phyloP scores from a whole-genome alignment of 306 rosid species.

The Acacia crassicarpa region DNA sequence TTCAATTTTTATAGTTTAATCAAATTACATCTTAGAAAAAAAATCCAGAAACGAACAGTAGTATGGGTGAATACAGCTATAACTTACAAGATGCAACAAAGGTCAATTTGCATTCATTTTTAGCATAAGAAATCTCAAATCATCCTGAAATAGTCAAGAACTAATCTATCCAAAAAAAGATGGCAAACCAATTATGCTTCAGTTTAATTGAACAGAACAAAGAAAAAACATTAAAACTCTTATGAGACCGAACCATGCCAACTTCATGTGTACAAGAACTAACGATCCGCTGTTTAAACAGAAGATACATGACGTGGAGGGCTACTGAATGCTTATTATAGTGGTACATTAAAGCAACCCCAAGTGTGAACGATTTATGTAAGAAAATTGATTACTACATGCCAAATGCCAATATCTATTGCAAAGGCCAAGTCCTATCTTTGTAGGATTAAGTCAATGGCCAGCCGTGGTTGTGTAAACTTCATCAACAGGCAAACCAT shows the following conservation, averaged over 20 bases:
- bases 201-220: background rate
- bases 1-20: background rate
- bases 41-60: slow-evolving; percentile 6
- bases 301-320: background rate
- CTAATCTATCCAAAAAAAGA: background rate
- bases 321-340: background rate
- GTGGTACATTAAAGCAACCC: background rate
- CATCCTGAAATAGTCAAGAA: background rate
- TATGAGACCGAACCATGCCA: background rate
- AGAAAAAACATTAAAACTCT: background rate
- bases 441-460: background rate
- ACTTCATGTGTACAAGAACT: background rate
- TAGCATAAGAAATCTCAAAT: slow-evolving; percentile 2
- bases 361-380: background rate
- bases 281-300: background rate
- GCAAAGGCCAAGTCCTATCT: background rate
- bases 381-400: background rate
- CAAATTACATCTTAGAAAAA: background rate
- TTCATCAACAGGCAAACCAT: slow-evolving; percentile 14
- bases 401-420: background rate
- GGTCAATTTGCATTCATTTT: background rate
- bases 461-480: background rate
- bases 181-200: background rate
- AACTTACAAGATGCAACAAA: background rate
- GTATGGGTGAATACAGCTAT: background rate